Evolutionary conservation across 2,329 filamentous ascomycete species (phyloP).

Genomic region (Colletotrichum eremochloae): DNA sequence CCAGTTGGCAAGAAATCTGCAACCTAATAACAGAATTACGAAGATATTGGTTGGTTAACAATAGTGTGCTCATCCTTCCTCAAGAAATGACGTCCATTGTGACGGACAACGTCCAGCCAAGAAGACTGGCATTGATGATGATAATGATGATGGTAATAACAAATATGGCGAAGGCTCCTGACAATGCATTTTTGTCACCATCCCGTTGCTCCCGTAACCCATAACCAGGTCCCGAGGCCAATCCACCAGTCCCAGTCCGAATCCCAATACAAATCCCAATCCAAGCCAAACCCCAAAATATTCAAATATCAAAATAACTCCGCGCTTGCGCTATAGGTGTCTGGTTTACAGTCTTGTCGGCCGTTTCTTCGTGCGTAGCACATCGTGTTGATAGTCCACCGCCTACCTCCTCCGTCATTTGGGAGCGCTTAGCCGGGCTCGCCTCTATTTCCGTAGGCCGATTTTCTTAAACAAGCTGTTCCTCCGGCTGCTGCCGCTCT

Average conservation of each 20-base stretch:
- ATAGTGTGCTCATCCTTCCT: slow-evolving; percentile 29
- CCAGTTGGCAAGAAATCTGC: slow-evolving; percentile 20
- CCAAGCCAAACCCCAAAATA: neutral
- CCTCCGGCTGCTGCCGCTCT: slow-evolving; percentile 19
- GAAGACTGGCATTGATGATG: slow-evolving; percentile 9
- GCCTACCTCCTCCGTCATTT: no score
- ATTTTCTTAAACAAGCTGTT: slow-evolving; percentile 33
- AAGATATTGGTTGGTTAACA: slow-evolving; percentile 33
- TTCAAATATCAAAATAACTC: slow-evolving; percentile 31
- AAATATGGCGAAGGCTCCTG: neutral
- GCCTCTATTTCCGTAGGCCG: slow-evolving; percentile 37
- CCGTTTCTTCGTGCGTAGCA: slow-evolving; percentile 34
- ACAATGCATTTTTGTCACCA: neutral
- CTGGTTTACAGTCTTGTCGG: slow-evolving; percentile 37
- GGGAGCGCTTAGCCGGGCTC: neutral
- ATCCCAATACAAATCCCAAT: neutral
- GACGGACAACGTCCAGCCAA: neutral
- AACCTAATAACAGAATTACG: slow-evolving; percentile 27
- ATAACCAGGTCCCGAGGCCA: neutral
- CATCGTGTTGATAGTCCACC: slow-evolving; percentile 9
- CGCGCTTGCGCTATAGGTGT: slow-evolving; percentile 38
- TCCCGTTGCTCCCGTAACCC: slow-evolving; percentile 3
- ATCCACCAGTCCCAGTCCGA: neutral
- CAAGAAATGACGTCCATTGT: neutral
- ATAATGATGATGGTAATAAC: neutral